Base-by-base conservation (phyloP, 1,284 basidiomycete species). In the Ganoderma multipileum region DNA sequence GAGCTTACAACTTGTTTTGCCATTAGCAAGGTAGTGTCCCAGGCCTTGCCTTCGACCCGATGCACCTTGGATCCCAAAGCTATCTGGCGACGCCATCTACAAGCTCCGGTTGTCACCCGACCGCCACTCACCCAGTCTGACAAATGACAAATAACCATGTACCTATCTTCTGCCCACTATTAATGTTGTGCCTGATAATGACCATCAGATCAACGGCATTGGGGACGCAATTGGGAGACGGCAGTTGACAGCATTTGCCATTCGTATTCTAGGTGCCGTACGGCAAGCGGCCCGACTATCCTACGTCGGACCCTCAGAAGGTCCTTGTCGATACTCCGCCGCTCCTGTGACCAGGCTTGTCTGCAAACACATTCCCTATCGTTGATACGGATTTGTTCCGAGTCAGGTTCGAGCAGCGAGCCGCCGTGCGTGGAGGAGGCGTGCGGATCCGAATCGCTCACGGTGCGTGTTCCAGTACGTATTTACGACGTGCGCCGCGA, bases 381-480 rank as follows among this genome's bases (percentile, higher is more conserved):
- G 18, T 18, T 42, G 61, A 59, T 44, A 66, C 30, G 60, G 55
- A 28, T 52, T 3, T 63, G 38, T 62, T 54, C 60, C 68, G 68
- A 52, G 18, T 28, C 61, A 20, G n/a, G 47, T 36, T 63, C 55
- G 33, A 58, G 30, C 54, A 36, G 54, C 55, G 55, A 58, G 20
- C n/a, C 55, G 33, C 38, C 33, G 8, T 38, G 33, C 33, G 20
- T 58, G 30, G 28, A 36, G 55, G 50, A 36, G 50, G 52, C 42
- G 39, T n/a, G 58, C 42, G 5, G n/a, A 23, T 36, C 23, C 47
- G 23, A 50, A 11, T 12, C 41, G 26, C 12, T 57, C 59, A 44
- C 58, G 65, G 65, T 64, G 28, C 64, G 67, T 66, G 61, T 61
- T 44, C 59, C 36, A 28, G 65, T 69, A 69, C 68, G 68, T 69